Base-by-base conservation (phyloP, 306 rosid species). In the Prunus salicina region DNA sequence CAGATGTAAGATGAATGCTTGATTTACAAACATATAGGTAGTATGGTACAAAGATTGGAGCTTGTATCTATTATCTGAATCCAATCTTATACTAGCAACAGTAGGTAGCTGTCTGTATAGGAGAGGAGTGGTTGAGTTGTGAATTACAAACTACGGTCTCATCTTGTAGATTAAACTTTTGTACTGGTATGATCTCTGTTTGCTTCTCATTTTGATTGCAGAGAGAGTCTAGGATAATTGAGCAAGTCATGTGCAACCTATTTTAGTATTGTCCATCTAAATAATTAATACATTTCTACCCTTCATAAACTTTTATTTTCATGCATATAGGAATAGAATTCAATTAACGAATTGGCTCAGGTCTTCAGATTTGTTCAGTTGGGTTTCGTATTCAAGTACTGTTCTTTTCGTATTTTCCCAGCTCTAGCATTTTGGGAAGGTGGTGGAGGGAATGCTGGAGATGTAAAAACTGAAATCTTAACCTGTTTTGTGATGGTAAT, bases 111-210 rank as follows among this genome's bases (percentile, higher is more conserved):
- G 77, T 73, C 79, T 88, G 82, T 81, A 80, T 62, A 85, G 87
- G 75, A 78, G 75, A 79, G 80, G 87, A 80, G 74, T 79, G 74
- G 74, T 18, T 81, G 69, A 69, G 78, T 76, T 90, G 93, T 88
- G 86, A 79, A 86, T 86, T 81, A 78, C 69, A 67, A 45, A 41
- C 27, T 12, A 43, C 18, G 67, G 60, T 53, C 64, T 64, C 69
- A 56, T 80, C 56, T 3, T 88, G 82, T 84, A 82, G 78, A 74
- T 82, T 82, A 56, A 86, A 71, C 83, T 76, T 75, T 38, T 79
- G 83, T 71, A 57, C 52, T 68, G 72, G 77, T 70, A 72, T 75
- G 57, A 13, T 71, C 55, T 46, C 62, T 76, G 67, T 43, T 58
- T 79, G 64, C 55, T 65, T 76, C 58, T 25, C 28, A 52, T 25